These are phyloP conservation scores for Scheffersomyces cryptocercus DNA, from an alignment of 1,139 yeast genomes.

Conservation along the genomic window DNA sequence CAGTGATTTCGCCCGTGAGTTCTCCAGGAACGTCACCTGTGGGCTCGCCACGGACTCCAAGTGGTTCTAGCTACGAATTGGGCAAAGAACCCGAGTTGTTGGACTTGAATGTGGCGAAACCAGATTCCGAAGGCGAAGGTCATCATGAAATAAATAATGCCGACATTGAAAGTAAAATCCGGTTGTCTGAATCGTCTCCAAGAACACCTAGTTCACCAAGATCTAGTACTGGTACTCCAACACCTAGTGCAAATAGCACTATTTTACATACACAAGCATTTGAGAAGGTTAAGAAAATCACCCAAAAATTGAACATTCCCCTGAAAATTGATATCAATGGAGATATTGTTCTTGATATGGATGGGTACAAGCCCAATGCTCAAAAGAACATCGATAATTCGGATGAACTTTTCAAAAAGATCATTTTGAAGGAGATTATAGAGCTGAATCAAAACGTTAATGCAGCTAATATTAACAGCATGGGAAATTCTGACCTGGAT, in stretches of 20 bases:
- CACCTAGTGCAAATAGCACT: slow-evolving; percentile 14
- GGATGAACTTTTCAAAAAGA: slow-evolving; percentile 68
- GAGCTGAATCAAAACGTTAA: slow-evolving; percentile 12
- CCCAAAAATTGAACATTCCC: slow-evolving; percentile 80
- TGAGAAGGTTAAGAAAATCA: slow-evolving; percentile 67
- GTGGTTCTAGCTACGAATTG: slow-evolving; percentile 7
- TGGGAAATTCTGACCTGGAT: slow-evolving; percentile 13
- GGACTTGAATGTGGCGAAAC: slow-evolving; percentile 26
- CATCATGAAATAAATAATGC: slow-evolving; percentile 8
- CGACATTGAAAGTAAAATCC: slow-evolving; percentile 31
- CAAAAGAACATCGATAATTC: slow-evolving; percentile 66
- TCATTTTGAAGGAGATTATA: slow-evolving; percentile 59
- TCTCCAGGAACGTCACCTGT: slow-evolving; percentile 63
- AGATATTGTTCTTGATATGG: slow-evolving; percentile 89
- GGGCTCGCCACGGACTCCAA: slow-evolving; percentile 22
- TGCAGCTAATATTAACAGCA: slow-evolving; percentile 8
- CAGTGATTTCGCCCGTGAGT: slow-evolving; percentile 79
- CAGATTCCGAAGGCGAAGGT: slow-evolving; percentile 2
- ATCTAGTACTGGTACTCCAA: slow-evolving; percentile 17
- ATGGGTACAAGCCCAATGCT: slow-evolving; percentile 90
- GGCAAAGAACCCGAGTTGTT: slow-evolving; percentile 29
- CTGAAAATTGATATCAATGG: slow-evolving; percentile 88
- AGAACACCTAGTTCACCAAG: slow-evolving; percentile 13
- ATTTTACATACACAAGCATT: slow-evolving; percentile 43
- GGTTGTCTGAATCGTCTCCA: slow-evolving; percentile 23